Conservation (phyloP, 2,329 filamentous ascomycete species). For the Clarireedia homoeocarpa region DNA sequence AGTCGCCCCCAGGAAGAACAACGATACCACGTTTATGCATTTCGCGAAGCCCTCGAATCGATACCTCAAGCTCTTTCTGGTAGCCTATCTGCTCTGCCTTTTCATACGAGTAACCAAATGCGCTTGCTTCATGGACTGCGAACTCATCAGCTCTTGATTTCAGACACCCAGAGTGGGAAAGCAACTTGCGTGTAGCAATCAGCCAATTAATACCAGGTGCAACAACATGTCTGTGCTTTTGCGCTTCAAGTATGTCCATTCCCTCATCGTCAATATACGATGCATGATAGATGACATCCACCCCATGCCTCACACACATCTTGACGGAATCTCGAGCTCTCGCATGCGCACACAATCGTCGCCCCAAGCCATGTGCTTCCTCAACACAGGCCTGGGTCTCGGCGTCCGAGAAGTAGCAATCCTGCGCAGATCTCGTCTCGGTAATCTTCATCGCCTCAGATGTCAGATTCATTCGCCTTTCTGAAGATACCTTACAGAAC, state of each 20-base stretch:
- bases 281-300: conserved; percentile 40
- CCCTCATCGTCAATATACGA: conserved; percentile 36
- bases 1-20: conserved; percentile 38
- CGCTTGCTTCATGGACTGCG: conserved; percentile 16
- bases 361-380: conserved; percentile 33
- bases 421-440: conserved; percentile 32
- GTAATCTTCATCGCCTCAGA: conserved; percentile 13
- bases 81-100: conserved; percentile 38
- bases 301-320: conserved; percentile 36
- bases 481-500: too few species aligned
- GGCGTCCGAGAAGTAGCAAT: conserved; percentile 38
- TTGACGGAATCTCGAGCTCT: conserved; percentile 36
- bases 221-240: conserved; percentile 33
- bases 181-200: conserved; percentile 26
- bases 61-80: conserved; percentile 34
- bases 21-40: conserved; percentile 38
- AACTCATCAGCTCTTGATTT: not conserved
- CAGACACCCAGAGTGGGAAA: not conserved
- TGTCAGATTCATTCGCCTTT: too few species aligned
- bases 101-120: conserved; percentile 34
- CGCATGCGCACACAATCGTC: conserved; percentile 36
- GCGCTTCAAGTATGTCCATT: conserved; percentile 33
- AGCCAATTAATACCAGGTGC: conserved; percentile 37
- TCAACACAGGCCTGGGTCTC: conserved; percentile 40
- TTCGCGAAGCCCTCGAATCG: conserved; percentile 33